Conservation (phyloP, 129 eudicot genomes). For the Artemisia annua region DNA sequence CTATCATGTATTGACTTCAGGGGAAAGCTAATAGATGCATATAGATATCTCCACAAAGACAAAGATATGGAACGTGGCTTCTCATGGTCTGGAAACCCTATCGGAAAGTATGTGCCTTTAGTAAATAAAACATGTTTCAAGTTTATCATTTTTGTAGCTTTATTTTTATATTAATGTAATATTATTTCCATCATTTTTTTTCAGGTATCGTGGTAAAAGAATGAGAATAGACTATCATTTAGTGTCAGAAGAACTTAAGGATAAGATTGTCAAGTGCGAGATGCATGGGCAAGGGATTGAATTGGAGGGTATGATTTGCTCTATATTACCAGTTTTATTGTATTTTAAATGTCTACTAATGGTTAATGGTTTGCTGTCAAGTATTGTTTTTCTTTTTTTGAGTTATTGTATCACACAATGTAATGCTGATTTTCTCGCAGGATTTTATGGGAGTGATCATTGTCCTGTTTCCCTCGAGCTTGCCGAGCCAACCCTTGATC, state of each 20-base stretch:
- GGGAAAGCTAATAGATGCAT: constrained; percentile 89
- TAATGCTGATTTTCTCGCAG: constrained; percentile 45
- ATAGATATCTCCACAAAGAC: constrained; percentile 69
- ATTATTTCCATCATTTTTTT: constrained; percentile 13
- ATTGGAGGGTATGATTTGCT: constrained; percentile 56
- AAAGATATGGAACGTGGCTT: constrained; percentile 88
- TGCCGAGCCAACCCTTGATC: constrained; percentile 33
- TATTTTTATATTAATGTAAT: background rate
- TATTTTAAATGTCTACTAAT: too few species aligned
- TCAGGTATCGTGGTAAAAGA: constrained; percentile 94
- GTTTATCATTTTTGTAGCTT: background rate
- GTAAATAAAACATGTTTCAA: constrained; percentile 2
- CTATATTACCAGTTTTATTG: too few species aligned
- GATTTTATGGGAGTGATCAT: constrained; percentile 93
- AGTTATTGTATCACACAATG: background rate
- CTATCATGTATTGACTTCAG: constrained; percentile 29
- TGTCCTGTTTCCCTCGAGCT: constrained; percentile 87
- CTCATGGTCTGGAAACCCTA: constrained; percentile 95
- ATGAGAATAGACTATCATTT: constrained; percentile 88
- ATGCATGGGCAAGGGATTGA: constrained; percentile 89
- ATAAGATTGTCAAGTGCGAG: constrained; percentile 72
- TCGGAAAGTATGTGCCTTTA: constrained; percentile 67
- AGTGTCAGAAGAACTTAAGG: constrained; percentile 68
- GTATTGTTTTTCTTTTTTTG: background rate
- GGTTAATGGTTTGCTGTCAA: background rate